Percentiles rank a stretch among this genome's conserved stretches.
phyloP scores from a whole-genome alignment of 2,329 filamentous ascomycete species.

The Pseudogymnoascus destructans region DNA sequence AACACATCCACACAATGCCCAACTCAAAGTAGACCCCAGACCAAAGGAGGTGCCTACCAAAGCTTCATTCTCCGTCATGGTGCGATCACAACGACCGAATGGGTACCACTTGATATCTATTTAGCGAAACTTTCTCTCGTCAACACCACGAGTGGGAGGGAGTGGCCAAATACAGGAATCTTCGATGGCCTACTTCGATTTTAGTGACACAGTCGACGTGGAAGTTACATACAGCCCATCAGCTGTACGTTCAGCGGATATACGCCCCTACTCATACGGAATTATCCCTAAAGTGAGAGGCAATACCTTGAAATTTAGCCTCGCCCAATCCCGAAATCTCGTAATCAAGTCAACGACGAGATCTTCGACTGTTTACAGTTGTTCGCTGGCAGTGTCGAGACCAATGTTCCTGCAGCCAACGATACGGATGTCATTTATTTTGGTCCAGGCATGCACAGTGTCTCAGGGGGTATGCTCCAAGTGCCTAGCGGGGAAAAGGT shows the following conservation, averaged over 20 bases:
- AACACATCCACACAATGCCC: neutral
- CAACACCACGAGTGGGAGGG: neutral
- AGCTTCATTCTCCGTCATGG: neutral
- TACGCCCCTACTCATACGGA: neutral
- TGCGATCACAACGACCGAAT: neutral
- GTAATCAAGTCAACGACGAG: neutral
- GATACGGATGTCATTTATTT: conserved; percentile 20
- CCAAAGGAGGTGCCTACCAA: neutral
- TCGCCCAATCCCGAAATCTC: neutral
- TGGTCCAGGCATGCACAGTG: conserved; percentile 20
- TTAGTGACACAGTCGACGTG: neutral
- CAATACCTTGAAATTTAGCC: neutral
- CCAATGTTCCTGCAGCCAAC: conserved; percentile 6
- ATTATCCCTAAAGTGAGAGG: neutral
- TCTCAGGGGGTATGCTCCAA: neutral
- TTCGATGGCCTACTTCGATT: neutral
- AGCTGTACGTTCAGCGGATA: neutral
- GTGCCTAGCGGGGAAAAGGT: conserved; percentile 16
- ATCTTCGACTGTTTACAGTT: neutral
- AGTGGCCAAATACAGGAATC: neutral
- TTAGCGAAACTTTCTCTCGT: neutral
- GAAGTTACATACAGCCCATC: neutral
- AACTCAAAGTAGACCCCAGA: neutral
- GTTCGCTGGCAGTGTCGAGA: neutral
- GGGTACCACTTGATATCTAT: neutral